phyloP scores from a whole-genome alignment of 202 grass and related monocot species.

The Zizania palustris region DNA sequence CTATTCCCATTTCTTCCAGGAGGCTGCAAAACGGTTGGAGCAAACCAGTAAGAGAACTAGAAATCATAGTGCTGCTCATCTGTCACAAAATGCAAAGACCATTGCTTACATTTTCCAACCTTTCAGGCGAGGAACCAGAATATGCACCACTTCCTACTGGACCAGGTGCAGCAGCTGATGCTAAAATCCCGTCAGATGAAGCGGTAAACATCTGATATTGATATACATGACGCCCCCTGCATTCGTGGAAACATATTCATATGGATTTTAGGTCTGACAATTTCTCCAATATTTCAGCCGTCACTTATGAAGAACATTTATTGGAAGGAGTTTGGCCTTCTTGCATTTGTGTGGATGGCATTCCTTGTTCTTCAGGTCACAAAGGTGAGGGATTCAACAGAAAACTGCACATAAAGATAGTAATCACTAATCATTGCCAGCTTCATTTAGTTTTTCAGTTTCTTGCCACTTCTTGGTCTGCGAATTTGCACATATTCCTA shows the following conservation, averaged over 20 bases:
- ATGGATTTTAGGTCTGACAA: slow-evolving; percentile 30
- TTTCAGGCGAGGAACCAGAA: slow-evolving; percentile 54
- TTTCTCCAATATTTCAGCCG: slow-evolving; percentile 52
- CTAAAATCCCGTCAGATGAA: slow-evolving; percentile 44
- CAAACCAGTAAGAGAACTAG: slow-evolving; percentile 53
- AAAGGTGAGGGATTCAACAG: slow-evolving; percentile 53
- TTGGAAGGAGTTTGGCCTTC: slow-evolving; percentile 86
- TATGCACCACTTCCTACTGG: slow-evolving; percentile 67
- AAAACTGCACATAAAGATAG: slow-evolving; percentile 32
- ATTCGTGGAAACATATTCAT: slow-evolving; percentile 12
- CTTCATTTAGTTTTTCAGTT: slow-evolving; percentile 28
- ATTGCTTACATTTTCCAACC: slow-evolving; percentile 35
- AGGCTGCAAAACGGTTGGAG: slow-evolving; percentile 58
- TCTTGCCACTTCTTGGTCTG: slow-evolving; percentile 13
- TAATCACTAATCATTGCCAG: slow-evolving; percentile 1
- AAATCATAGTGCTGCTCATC: slow-evolving; percentile 21
- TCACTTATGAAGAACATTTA: slow-evolving; percentile 68
- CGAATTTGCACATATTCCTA: slow-evolving; percentile 4
- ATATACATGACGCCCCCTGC: slow-evolving; percentile 13
- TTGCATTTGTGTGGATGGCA: slow-evolving; percentile 73
- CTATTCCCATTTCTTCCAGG: slow-evolving; percentile 53
- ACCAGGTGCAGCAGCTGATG: slow-evolving; percentile 48
- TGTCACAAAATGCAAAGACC: slow-evolving; percentile 29
- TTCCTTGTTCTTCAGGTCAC: slow-evolving; percentile 79
- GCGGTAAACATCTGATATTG: slow-evolving; percentile 46